Conservation (phyloP, 2,329 filamentous ascomycete species). For the Ilyonectria sp. region DNA sequence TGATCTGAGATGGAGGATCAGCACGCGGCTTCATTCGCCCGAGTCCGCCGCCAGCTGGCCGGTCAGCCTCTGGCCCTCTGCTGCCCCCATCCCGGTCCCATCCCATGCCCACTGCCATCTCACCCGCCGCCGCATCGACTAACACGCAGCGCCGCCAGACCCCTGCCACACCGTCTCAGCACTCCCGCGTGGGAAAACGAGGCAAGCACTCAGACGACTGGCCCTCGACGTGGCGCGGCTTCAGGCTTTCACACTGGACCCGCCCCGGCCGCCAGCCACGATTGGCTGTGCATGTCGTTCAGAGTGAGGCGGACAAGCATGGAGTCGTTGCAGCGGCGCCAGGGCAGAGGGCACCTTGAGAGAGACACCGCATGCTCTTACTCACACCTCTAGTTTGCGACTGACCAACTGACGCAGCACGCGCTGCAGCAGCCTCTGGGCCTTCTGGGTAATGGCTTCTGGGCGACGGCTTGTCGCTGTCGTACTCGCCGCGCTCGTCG, state of each 20-base stretch:
- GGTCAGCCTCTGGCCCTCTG: not conserved
- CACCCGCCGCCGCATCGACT: conserved; percentile 25
- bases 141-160: not conserved
- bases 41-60: conserved; percentile 22
- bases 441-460: not conserved
- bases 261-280: conserved; percentile 40
- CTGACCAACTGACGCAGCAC: conserved; percentile 2
- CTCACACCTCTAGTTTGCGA: conserved; percentile 13
- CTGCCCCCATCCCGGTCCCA: not conserved
- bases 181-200: conserved; percentile 45
- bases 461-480: conserved; percentile 5
- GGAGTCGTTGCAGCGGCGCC: conserved; percentile 5
- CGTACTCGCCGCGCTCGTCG: not conserved
- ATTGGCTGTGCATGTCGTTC: conserved; percentile 45
- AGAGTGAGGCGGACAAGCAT: conserved; percentile 48
- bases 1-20: conserved; percentile 26
- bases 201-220: conserved; percentile 49
- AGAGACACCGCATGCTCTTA: not conserved
- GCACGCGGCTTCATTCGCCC: conserved; percentile 25
- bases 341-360: not conserved
- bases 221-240: conserved; percentile 41
- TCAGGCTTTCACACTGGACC: conserved; percentile 32
- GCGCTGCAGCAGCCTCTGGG: conserved; percentile 5
- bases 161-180: conserved; percentile 21
- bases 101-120: conserved; percentile 23